phyloP scores from a whole-genome alignment of 2,329 filamentous ascomycete genomes.

The Diaporthe australafricana region DNA sequence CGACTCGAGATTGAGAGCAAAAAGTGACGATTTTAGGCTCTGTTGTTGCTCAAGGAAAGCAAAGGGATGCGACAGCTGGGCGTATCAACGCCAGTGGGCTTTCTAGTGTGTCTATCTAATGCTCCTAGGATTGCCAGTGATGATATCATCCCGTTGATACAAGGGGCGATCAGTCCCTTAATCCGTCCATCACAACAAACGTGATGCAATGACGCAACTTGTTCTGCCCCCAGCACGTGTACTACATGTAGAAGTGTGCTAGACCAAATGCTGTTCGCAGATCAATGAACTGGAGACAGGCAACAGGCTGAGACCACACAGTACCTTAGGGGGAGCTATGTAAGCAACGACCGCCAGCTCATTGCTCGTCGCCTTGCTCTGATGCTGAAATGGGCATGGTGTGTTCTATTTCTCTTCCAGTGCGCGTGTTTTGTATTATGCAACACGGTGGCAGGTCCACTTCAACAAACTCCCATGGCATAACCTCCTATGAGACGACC shows the following conservation, averaged over 20 bases:
- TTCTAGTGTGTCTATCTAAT: not conserved
- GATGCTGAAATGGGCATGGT: no score
- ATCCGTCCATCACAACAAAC: not conserved
- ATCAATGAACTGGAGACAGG: not conserved
- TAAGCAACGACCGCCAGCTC: not conserved
- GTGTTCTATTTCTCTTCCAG: no score
- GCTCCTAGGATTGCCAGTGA: slow-evolving; percentile 4
- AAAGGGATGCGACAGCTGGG: not conserved
- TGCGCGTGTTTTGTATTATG: no score
- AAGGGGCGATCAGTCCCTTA: slow-evolving; percentile 14
- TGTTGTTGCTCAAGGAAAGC: not conserved
- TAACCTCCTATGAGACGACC: no score
- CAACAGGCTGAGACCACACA: no score
- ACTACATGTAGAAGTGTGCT: not conserved
- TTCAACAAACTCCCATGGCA: no score
- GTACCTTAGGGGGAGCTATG: not conserved
- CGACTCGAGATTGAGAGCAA: not conserved
- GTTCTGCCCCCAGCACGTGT: not conserved
- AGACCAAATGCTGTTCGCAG: not conserved
- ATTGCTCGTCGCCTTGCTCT: no score
- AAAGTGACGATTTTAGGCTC: not conserved
- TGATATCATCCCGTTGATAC: slow-evolving; percentile 34
- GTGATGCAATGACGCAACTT: slow-evolving; percentile 35
- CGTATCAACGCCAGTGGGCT: not conserved
- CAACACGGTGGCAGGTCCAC: no score